phyloP scores from a whole-genome alignment of 192 early-diverging fungal genomes.

The Umbelopsis sp. region DNA sequence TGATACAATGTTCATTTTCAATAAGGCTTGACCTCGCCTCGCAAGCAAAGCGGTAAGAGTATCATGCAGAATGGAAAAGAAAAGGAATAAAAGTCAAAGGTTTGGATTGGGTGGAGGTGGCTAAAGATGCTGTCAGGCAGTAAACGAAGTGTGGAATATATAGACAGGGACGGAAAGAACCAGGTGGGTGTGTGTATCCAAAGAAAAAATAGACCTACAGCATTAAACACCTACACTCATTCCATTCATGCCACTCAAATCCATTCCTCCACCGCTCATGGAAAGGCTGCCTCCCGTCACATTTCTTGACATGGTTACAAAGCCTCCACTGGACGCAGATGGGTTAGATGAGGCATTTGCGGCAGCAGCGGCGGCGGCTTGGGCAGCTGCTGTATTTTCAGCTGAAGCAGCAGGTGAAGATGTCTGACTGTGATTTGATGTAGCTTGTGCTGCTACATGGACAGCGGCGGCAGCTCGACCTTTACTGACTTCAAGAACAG shows the following conservation, averaged over 20 bases:
- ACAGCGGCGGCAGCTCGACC: neutral
- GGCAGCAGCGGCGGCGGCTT: neutral
- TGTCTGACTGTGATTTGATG: neutral
- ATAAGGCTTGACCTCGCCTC: slow-evolving; percentile 2
- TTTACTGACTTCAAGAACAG: slow-evolving; percentile 41
- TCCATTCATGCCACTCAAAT: slow-evolving; percentile 5
- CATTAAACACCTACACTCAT: slow-evolving; percentile 18
- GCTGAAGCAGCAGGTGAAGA: slow-evolving; percentile 13
- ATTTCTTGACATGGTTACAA: neutral
- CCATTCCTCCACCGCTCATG: slow-evolving; percentile 17
- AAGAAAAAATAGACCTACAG: too few relatives aligned
- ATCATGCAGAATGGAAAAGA: slow-evolving; percentile 22
- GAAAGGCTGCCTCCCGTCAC: slow-evolving; percentile 3
- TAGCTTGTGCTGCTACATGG: neutral
- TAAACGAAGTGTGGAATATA: neutral
- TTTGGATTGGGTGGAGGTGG: neutral
- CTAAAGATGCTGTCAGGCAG: neutral
- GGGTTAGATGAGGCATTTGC: neutral
- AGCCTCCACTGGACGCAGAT: neutral
- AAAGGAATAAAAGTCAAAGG: slow-evolving; percentile 15
- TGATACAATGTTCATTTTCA: slow-evolving; percentile 13
- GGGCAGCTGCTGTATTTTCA: neutral
- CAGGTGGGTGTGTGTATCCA: too few relatives aligned
- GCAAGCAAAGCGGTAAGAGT: slow-evolving; percentile 20
- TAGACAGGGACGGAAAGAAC: too few relatives aligned